Percentiles rank a stretch among this genome's conserved stretches.
Evolutionary conservation across 768 basidiomycete genomes (phyloP).

Genomic region (Hygrocybe coccinea): DNA sequence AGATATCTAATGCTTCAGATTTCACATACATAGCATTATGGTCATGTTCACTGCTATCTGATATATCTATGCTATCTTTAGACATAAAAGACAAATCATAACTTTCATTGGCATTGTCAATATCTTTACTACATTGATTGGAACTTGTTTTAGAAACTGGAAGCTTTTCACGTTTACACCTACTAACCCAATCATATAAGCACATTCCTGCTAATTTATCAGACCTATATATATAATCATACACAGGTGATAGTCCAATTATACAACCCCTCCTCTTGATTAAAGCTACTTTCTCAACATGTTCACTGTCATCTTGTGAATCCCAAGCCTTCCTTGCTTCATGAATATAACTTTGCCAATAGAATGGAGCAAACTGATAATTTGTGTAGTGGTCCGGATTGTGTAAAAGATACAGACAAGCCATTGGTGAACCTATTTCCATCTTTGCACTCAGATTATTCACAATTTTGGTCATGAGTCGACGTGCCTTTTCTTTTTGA

Average conservation of each 20-base stretch:
- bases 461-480: constrained; percentile 25
- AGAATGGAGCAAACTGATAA: constrained; percentile 22
- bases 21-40: background rate
- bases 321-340: constrained; percentile 14
- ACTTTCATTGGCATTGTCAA: background rate
- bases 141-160: constrained; percentile 1
- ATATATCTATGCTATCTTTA: too few relatives aligned
- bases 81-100: constrained; percentile 19
- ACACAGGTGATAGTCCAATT: constrained; percentile 18
- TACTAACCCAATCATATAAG: constrained; percentile 28
- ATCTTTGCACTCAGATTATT: constrained; percentile 26
- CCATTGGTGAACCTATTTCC: constrained; percentile 30
- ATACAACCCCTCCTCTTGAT: constrained; percentile 14
- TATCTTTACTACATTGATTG: background rate
- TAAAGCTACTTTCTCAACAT: constrained; percentile 18
- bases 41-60: too few relatives aligned
- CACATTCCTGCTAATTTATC: constrained; percentile 14
- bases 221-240: constrained; percentile 28
- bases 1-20: background rate
- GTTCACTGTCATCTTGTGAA: constrained; percentile 4
- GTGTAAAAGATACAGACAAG: constrained; percentile 21
- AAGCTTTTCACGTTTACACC: constrained; percentile 12
- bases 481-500: constrained; percentile 15
- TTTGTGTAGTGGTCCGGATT: constrained; percentile 32
- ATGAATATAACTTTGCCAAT: constrained; percentile 13